A percentile compares a stretch with the other conserved stretches of the same genome.
Conservation (phyloP, 2,329 filamentous ascomycete species). For the Alternaria incomplexa region DNA sequence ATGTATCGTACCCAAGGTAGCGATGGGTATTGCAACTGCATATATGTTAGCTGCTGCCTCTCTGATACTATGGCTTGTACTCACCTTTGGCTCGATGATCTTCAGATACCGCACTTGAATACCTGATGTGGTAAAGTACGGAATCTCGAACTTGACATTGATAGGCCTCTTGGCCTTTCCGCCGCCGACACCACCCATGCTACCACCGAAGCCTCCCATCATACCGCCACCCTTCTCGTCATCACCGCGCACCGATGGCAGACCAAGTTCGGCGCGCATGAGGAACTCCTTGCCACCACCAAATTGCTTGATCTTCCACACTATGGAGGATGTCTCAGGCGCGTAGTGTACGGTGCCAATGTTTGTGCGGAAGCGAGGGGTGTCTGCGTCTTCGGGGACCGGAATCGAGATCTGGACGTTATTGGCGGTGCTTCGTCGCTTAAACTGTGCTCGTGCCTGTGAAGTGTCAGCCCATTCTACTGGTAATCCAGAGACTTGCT, state of each 20-base stretch:
- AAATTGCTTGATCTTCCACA: constrained; percentile 99
- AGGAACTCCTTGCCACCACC: constrained; percentile 98
- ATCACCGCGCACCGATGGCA: constrained; percentile 92
- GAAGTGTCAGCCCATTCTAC: constrained; percentile 13
- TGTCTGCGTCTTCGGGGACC: constrained; percentile 95
- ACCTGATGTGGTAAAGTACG: constrained; percentile 99
- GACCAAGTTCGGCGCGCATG: constrained; percentile 94
- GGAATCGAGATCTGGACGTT: constrained; percentile 98
- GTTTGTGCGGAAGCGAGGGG: constrained; percentile 94
- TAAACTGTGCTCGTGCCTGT: constrained; percentile 91
- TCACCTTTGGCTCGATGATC: constrained; percentile 99
- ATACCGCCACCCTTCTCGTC: constrained; percentile 96
- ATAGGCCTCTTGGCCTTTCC: constrained; percentile 95
- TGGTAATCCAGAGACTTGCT: not conserved
- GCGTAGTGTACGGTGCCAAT: constrained; percentile 97
- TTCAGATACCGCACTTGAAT: constrained; percentile 99
- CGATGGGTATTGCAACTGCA: constrained; percentile 93
- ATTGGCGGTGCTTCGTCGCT: constrained; percentile 95
- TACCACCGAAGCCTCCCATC: constrained; percentile 96
- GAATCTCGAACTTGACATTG: constrained; percentile 99
- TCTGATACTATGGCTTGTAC: no score
- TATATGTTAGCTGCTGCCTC: constrained; percentile 10
- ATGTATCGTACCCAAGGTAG: constrained; percentile 98
- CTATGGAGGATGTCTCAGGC: constrained; percentile 94
- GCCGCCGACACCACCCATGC: constrained; percentile 84